Evolutionary conservation across 2,329 filamentous ascomycete species (phyloP), one percentile per base, ranked within the genome.

Genomic region (Raffaelea ambrosiae): DNA sequence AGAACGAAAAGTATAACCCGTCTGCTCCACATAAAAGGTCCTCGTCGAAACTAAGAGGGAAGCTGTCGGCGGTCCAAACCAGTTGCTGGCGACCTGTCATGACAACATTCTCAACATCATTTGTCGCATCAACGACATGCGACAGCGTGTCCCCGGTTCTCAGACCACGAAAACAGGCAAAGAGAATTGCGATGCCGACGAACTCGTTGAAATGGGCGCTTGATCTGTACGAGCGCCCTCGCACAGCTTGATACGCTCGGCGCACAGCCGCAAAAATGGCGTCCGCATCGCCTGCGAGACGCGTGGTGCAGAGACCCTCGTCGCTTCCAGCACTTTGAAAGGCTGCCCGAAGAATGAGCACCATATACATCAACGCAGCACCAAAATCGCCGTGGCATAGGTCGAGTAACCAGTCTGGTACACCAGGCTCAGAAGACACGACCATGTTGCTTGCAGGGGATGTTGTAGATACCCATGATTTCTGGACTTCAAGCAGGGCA

Each of bases 341-440:
- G 21, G 43, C 46, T 3, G 48, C 39, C 9, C 55, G 54, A n/a
- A 54, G 39, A 2, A 51, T 47, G 2, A 58, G 43, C 4, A 54
- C 44, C 38, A 54, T 43, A 46, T 57, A 54, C 13, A 56, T 41
- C 40, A 59, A 48, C 1, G 57, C 57, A 1, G 52, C 51, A 11
- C 48, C 51, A 42, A 59, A 59, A 49, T 57, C 53, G 42, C 57
- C 58, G 35, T 56, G 55, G 47, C 55, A 57, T 4, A 61, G 43
- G 38, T 59, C 52, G 5, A 57, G 40, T 3, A 61, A 51, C 53
- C 57, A 59, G 29, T 35, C 29, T 1, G 26, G 26, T 13, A 7
- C 13, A 13, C 13, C 26, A 7, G 13, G 26, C 7, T 7, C 26
- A 29, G 26, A 29, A 13, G 7, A 7, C 13, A 29, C 7, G 7